Conservation (phyloP, 352 stramenopile species). For the Phytophthora citricola region DNA sequence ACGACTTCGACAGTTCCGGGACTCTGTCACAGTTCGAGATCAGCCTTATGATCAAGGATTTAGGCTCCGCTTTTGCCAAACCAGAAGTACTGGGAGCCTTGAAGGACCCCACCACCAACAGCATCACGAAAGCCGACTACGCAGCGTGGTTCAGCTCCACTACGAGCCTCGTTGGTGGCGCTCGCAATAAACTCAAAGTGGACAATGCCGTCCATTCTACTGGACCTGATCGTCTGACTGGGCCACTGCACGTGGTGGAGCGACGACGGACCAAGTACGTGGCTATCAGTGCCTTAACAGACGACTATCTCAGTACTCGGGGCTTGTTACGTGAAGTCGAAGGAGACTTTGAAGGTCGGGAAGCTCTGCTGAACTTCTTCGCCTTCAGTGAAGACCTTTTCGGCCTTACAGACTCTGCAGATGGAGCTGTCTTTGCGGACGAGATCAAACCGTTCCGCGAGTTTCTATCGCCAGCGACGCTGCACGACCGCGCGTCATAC, state of each 20-base stretch:
- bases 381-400: conserved; percentile 78
- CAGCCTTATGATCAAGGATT: conserved; percentile 69
- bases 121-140: conserved; percentile 61
- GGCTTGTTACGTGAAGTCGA: conserved; percentile 76
- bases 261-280: conserved; percentile 94
- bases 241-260: conserved; percentile 88
- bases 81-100: conserved; percentile 45
- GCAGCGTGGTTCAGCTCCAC: conserved; percentile 61
- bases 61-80: conserved; percentile 57
- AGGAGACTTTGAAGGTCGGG: conserved; percentile 82
- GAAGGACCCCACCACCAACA: conserved; percentile 42
- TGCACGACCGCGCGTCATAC: conserved; percentile 73
- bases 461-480: conserved; percentile 47
- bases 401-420: conserved; percentile 47
- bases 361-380: conserved; percentile 77
- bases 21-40: conserved; percentile 71
- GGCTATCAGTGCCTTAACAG: conserved; percentile 90
- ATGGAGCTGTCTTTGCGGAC: conserved; percentile 27
- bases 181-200: conserved; percentile 69
- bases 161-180: conserved; percentile 66
- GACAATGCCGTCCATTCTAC: conserved; percentile 96
- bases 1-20: conserved; percentile 72
- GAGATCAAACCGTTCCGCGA: conserved; percentile 61
- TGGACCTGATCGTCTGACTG: conserved; percentile 92
- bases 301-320: conserved; percentile 90